These are phyloP conservation scores for Nephelium lappaceum DNA, from an alignment of 345 rosid species.

Conservation along the genomic window DNA sequence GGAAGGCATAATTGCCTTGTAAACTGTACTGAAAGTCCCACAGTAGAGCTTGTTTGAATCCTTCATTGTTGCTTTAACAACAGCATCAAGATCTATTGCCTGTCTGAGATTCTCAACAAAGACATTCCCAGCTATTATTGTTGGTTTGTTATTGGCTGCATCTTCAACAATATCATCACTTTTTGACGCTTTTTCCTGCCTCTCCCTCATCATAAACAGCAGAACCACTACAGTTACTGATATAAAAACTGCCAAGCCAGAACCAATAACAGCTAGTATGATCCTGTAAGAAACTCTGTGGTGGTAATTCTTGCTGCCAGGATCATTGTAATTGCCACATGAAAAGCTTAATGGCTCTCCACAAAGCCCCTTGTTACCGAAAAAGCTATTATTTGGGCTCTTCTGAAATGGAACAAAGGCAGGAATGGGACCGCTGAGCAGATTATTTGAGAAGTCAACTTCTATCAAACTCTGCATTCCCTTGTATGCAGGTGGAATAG, in stretches of 20 bases:
- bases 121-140: constrained; percentile 73
- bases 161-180: constrained; percentile 51
- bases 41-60: constrained; percentile 78
- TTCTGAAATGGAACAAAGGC: constrained; percentile 82
- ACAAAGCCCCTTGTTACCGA: constrained; percentile 81
- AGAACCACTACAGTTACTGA: constrained; percentile 84
- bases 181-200: constrained; percentile 82
- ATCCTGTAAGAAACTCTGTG: constrained; percentile 85
- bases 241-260: constrained; percentile 83
- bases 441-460: constrained; percentile 86
- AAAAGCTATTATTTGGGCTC: constrained; percentile 79
- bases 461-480: constrained; percentile 93
- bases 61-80: constrained; percentile 75
- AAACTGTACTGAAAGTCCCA: constrained; percentile 90
- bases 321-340: constrained; percentile 49
- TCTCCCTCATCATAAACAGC: constrained; percentile 94
- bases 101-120: constrained; percentile 87
- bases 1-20: constrained; percentile 93
- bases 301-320: constrained; percentile 51
- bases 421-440: constrained; percentile 71
- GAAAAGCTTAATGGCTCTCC: constrained; percentile 74
- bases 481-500: constrained; percentile 66
- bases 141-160: constrained; percentile 49
- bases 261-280: constrained; percentile 84
- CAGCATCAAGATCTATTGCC: constrained; percentile 88